Evolutionary conservation across 306 rosid species (phyloP), one percentile per base, ranked within the genome.

Genomic region (Begonia masoniana): DNA sequence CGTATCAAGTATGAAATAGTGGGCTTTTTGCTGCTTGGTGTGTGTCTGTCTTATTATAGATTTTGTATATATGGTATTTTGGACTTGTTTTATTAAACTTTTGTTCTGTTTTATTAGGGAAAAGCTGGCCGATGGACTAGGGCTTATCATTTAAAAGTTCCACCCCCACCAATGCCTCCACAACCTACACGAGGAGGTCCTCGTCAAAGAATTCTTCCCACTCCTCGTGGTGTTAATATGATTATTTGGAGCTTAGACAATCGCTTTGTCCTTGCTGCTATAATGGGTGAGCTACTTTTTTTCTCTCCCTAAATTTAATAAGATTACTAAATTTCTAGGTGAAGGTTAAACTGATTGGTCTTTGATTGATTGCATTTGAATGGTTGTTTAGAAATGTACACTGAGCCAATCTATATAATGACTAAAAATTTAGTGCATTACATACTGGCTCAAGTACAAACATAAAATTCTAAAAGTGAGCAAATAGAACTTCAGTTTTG

Each of bases 151-250:
- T 78, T 92, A 43, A 86, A 83, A 83, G 96, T 92, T 71, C 99
- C 99, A 49, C 95, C 99, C 61, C 99, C 99, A 45, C 99, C 99
- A 58, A 75, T 81, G 85, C 99, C 87, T 14, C 87, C 95, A 62
- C 99, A 92, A 66, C 99, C 93, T 60, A 69, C 75, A 47, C 81
- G 89, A 62, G 99, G 96, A 16, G 96, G 99, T 49, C 99, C 99
- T 65, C 93, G 93, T 46, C 99, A 86, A 72, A 82, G 96, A 65
- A 83, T 83, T 71, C 82, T 92, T 71, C 99, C 99, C 31, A 92
- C 96, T 43, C 99, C 96, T 63, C 99, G 95, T 41, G 96, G 96
- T 76, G 99, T 92, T 60, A 92, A 86, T 86, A 92, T 92, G 99
- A 86, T 92, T 61, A 75, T 77, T 66, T 92, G 99, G 99, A 92